phyloP scores from a whole-genome alignment of 441 rosid species.

The Aleurites moluccanus region DNA sequence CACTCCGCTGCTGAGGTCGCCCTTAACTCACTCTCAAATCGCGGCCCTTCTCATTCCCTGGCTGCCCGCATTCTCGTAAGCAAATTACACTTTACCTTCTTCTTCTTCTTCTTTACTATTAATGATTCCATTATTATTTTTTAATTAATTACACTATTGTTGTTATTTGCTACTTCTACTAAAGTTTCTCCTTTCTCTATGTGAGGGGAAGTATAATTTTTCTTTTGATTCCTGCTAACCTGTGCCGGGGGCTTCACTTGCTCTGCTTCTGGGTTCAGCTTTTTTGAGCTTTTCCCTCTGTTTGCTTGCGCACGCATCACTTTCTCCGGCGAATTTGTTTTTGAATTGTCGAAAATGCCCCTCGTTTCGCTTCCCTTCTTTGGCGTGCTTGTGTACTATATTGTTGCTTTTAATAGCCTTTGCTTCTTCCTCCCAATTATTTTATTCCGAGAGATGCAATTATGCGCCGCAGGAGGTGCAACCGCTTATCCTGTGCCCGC shows the following conservation, averaged over 20 bases:
- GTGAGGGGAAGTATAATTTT: no score
- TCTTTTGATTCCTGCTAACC: background rate
- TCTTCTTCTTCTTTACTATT: background rate
- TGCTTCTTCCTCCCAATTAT: background rate
- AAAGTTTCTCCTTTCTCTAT: no score
- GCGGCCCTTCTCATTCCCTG: conserved; percentile 93
- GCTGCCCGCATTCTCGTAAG: conserved; percentile 92
- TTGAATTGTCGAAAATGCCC: conserved; percentile 16
- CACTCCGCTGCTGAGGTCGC: conserved; percentile 99
- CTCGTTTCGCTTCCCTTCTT: no score
- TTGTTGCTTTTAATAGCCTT: background rate
- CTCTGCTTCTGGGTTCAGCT: background rate
- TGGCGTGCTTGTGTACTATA: background rate
- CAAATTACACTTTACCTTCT: background rate
- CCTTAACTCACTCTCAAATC: conserved; percentile 82
- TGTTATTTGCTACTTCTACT: background rate
- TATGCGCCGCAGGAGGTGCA: conserved; percentile 8
- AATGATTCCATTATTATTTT: background rate
- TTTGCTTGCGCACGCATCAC: background rate
- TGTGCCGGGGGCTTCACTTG: background rate
- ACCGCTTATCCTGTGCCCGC: conserved; percentile 7
- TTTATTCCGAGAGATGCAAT: background rate
- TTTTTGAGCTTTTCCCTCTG: background rate
- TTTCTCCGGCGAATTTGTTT: conserved; percentile 3
- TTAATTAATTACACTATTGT: background rate